phyloP scores from a whole-genome alignment of 2,329 filamentous ascomycete genomes.

The Elsinoe fawcettii region DNA sequence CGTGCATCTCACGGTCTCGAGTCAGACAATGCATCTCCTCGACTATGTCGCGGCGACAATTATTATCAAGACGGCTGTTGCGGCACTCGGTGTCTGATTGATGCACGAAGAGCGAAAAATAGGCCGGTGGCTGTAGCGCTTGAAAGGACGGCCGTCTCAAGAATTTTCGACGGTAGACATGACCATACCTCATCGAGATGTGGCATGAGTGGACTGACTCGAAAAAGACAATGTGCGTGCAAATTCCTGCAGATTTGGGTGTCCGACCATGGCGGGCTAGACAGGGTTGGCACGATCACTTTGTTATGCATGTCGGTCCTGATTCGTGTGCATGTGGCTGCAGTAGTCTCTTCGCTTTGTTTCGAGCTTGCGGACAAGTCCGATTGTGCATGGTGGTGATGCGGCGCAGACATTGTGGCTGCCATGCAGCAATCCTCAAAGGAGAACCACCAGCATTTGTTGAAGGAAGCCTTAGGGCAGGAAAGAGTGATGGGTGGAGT shows the following conservation, averaged over 20 bases:
- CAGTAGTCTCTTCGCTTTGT: background rate
- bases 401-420: conserved; percentile 10
- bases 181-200: conserved; percentile 3
- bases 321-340: conserved; percentile 10
- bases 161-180: background rate
- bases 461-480: background rate
- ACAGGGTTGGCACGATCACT: conserved; percentile 11
- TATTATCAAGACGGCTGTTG: background rate
- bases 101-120: conserved; percentile 10
- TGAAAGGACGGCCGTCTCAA: background rate
- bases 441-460: background rate
- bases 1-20: background rate
- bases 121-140: conserved; percentile 3
- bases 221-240: background rate
- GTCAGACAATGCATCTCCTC: background rate
- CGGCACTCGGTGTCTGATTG: background rate
- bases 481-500: background rate
- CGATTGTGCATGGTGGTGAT: background rate
- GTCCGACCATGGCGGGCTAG: conserved; percentile 11
- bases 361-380: conserved; percentile 9
- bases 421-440: background rate
- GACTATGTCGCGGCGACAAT: background rate
- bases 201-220: background rate
- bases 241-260: background rate
- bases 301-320: conserved; percentile 3